A percentile compares a stretch with the other conserved stretches of the same genome.
These are phyloP conservation scores for Otatea glauca DNA, from an alignment of 176 grass and related monocot genomes.

Conservation along the genomic window DNA sequence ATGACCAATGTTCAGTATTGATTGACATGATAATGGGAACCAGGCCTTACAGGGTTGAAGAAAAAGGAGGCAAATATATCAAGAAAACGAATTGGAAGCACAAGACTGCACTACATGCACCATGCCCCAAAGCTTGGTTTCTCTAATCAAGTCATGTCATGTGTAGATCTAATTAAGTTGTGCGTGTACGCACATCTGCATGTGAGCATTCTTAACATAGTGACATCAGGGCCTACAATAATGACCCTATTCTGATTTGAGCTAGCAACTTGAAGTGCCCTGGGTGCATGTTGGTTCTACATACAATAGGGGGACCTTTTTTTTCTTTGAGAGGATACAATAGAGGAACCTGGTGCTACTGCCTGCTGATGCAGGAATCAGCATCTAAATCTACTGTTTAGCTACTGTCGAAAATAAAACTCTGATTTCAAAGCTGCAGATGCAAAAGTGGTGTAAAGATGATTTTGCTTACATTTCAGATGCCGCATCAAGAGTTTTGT, in stretches of 20 bases:
- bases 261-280: neutral
- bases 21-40: neutral
- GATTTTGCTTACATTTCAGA: conserved; percentile 50
- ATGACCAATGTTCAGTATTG: neutral
- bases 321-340: neutral
- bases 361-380: conserved; percentile 25
- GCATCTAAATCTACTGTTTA: conserved; percentile 27
- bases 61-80: conserved; percentile 12
- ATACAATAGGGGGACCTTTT: neutral
- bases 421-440: neutral
- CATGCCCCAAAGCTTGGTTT: neutral
- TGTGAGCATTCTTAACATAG: conserved; percentile 10
- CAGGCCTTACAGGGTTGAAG: neutral
- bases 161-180: neutral
- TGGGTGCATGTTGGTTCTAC: conserved; percentile 4
- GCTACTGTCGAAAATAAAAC: conserved; percentile 1
- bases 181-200: neutral
- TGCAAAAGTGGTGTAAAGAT: conserved; percentile 8
- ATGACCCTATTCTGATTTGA: neutral
- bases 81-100: neutral
- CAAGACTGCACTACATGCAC: neutral
- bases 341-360: neutral
- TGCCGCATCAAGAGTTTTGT: conserved; percentile 40
- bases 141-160: neutral
- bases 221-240: neutral